phyloP scores from a whole-genome alignment of 768 basidiomycete species.

The Serendipita sp. region DNA sequence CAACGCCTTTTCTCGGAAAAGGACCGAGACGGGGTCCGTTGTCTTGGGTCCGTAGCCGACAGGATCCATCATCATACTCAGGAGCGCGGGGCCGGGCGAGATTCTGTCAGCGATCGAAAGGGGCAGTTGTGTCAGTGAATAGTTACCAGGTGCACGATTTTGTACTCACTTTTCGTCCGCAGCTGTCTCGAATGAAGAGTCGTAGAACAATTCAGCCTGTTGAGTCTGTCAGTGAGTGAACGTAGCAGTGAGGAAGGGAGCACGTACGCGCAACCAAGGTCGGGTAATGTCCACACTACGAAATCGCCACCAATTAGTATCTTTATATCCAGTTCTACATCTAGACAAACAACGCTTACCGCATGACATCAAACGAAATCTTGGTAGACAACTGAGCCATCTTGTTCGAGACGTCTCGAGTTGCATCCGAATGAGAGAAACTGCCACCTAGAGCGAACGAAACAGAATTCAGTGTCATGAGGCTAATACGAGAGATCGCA shows the following conservation, averaged over 20 bases:
- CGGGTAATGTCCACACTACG: neutral
- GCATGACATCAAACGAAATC: neutral
- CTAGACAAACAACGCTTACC: neutral
- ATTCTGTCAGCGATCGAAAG: neutral
- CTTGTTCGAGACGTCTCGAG: neutral
- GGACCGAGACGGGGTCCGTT: too few species aligned
- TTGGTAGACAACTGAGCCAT: neutral
- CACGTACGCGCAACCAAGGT: neutral
- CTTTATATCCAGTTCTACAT: neutral
- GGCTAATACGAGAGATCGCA: too few species aligned
- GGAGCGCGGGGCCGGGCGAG: neutral
- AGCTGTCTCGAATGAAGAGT: neutral
- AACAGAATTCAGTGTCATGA: too few species aligned
- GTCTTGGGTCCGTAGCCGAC: neutral
- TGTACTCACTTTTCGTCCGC: neutral
- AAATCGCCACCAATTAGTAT: neutral
- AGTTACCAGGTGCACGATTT: neutral
- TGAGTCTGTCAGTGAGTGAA: neutral
- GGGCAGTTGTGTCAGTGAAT: neutral
- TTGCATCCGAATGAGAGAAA: neutral
- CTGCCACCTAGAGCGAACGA: neutral
- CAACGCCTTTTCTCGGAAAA: neutral
- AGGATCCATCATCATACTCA: neutral
- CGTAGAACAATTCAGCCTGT: neutral
- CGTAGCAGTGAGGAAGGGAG: neutral